Percentiles rank a stretch among this genome's conserved stretches.
phyloP scores from a whole-genome alignment of 2,329 filamentous ascomycete genomes.

The Alternaria novae-zelandiae region DNA sequence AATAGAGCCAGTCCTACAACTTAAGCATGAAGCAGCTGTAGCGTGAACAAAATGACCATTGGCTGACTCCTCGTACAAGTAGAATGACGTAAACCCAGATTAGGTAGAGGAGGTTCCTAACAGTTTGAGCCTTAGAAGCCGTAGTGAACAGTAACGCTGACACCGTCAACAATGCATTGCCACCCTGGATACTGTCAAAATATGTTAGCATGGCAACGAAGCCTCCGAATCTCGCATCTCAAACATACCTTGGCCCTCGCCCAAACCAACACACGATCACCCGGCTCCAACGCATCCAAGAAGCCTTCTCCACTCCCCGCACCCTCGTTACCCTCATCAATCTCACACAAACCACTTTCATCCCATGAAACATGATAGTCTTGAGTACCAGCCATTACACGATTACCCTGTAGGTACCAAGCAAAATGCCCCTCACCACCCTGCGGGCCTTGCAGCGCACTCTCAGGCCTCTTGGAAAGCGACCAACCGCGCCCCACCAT shows the following conservation, averaged over 20 bases:
- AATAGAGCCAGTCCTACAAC: too few species aligned
- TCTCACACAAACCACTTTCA: not conserved
- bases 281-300: slow-evolving; percentile 29
- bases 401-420: slow-evolving; percentile 44
- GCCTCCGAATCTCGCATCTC: not conserved
- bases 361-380: slow-evolving; percentile 33
- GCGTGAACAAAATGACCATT: too few species aligned
- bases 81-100: not conserved
- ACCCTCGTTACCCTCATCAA: slow-evolving; percentile 26
- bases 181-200: slow-evolving; percentile 36
- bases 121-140: slow-evolving; percentile 13
- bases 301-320: slow-evolving; percentile 37
- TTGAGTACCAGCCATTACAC: slow-evolving; percentile 21
- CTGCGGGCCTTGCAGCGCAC: slow-evolving; percentile 27
- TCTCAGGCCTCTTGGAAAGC: slow-evolving; percentile 26
- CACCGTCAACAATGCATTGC: slow-evolving; percentile 31
- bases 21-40: not conserved
- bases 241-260: slow-evolving; percentile 41
- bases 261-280: slow-evolving; percentile 40
- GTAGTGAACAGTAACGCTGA: slow-evolving; percentile 30
- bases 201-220: not conserved
- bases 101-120: not conserved
- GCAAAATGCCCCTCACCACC: slow-evolving; percentile 30
- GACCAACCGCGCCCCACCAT: slow-evolving; percentile 16
- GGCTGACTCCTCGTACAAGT: too few species aligned